A percentile compares a stretch with the other conserved stretches of the same genome.
Evolutionary conservation across 2,329 filamentous ascomycete species (phyloP).

Genomic region (Rosellinia necatrix): DNA sequence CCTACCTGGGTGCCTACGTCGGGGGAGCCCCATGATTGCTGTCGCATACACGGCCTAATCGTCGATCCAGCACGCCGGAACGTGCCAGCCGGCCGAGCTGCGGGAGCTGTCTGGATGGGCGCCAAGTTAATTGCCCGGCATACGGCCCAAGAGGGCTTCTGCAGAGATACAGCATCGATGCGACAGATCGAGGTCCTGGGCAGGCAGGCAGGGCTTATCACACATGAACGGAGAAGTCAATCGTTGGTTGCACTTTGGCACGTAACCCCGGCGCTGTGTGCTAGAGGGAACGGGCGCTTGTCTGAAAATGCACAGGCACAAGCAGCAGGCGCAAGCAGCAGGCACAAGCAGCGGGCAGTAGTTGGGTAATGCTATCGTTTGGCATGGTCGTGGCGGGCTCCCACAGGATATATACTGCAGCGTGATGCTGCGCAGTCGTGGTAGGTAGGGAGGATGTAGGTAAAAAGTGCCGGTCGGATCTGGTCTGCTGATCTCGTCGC

Average conservation of each 20-base stretch:
- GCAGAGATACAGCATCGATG: conserved; percentile 21
- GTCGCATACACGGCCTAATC: conserved; percentile 1
- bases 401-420: conserved; percentile 14
- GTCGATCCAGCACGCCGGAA: conserved; percentile 2
- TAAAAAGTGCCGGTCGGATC: background rate
- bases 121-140: conserved; percentile 16
- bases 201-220: conserved; percentile 16
- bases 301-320: conserved; percentile 11
- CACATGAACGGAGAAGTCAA: conserved; percentile 14
- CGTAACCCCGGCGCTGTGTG: conserved; percentile 18
- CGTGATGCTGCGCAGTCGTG: conserved; percentile 4
- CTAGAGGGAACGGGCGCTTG: conserved; percentile 20
- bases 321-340: background rate
- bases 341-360: conserved; percentile 2
- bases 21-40: background rate
- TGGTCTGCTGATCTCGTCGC: conserved; percentile 10
- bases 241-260: conserved; percentile 16
- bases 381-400: conserved; percentile 17
- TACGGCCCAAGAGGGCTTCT: conserved; percentile 10
- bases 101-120: conserved; percentile 9
- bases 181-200: conserved; percentile 16
- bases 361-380: conserved; percentile 18
- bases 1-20: conserved; percentile 2
- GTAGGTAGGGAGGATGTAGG: conserved; percentile 12
- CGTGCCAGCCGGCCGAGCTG: conserved; percentile 11